Conservation (phyloP, 2,329 filamentous ascomycete species). For the Blastomyces gilchristii region DNA sequence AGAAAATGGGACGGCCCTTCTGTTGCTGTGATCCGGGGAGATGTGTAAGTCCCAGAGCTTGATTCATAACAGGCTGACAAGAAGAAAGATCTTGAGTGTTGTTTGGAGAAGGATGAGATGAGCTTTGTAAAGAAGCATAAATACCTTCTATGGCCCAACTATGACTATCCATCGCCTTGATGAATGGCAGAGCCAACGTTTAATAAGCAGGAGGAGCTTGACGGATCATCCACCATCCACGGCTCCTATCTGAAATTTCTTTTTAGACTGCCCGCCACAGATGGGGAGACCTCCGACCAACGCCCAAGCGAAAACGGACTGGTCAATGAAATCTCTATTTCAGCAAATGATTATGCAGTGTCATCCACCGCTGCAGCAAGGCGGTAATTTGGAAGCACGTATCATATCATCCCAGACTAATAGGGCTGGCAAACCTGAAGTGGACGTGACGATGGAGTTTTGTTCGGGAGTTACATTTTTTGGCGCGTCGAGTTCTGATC, state of each 20-base stretch:
- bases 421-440: not conserved
- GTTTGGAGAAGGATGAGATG: slow-evolving; percentile 8
- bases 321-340: slow-evolving; percentile 3
- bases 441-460: not conserved
- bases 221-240: slow-evolving; percentile 5
- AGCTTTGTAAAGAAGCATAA: slow-evolving; percentile 25
- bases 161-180: slow-evolving; percentile 16
- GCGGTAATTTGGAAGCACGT: not conserved
- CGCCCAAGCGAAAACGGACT: not conserved
- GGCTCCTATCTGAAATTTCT: not conserved
- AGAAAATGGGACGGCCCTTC: slow-evolving; percentile 7
- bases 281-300: not conserved
- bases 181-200: slow-evolving; percentile 11
- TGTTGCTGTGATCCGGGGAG: slow-evolving; percentile 29
- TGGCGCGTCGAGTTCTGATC: not conserved
- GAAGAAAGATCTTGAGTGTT: slow-evolving; percentile 12
- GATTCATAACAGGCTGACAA: slow-evolving; percentile 20
- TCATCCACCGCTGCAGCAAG: slow-evolving; percentile 15
- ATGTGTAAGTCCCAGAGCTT: slow-evolving; percentile 37
- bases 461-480: not conserved
- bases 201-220: slow-evolving; percentile 11
- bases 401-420: not conserved
- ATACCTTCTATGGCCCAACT: slow-evolving; percentile 26
- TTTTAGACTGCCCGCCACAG: not conserved
- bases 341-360: slow-evolving; percentile 3